phyloP scores from a whole-genome alignment of 345 rosid genomes.

The Streptanthus diversifolius region DNA sequence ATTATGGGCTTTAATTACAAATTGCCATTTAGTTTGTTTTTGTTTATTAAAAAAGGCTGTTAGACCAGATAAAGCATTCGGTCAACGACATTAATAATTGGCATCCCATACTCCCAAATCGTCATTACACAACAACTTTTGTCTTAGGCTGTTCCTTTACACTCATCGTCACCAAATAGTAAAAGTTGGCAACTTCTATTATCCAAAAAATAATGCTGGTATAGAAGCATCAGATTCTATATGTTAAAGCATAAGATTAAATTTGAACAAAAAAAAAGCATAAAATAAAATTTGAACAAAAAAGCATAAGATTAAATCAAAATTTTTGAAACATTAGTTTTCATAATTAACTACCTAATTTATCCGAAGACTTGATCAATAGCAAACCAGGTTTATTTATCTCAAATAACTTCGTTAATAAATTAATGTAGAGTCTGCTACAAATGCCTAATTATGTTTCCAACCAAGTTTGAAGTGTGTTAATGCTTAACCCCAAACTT shows the following conservation, averaged over 20 bases:
- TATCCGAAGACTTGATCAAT: background rate
- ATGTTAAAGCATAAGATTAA: background rate
- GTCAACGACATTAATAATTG: constrained; percentile 32
- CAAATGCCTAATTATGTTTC: background rate
- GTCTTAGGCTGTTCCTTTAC: constrained; percentile 15
- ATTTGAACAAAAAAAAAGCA: too few species aligned
- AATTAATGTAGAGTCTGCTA: background rate
- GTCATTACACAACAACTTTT: constrained; percentile 12
- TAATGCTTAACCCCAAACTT: background rate
- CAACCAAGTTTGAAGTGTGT: background rate
- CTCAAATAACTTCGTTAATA: background rate
- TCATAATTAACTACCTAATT: background rate
- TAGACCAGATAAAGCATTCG: background rate
- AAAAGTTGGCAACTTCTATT: background rate
- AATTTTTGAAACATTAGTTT: background rate
- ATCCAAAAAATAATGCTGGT: too few species aligned
- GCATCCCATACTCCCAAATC: constrained; percentile 2
- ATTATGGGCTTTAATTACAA: background rate
- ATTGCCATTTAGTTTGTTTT: background rate
- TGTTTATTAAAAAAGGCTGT: background rate
- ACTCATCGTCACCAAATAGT: background rate
- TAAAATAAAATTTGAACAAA: too few species aligned
- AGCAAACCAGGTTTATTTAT: background rate
- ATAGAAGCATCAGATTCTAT: background rate
- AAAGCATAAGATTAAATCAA: background rate